phyloP scores from a whole-genome alignment of 805 yeast genomes.

The Cyberlindnera xylosilytica region DNA sequence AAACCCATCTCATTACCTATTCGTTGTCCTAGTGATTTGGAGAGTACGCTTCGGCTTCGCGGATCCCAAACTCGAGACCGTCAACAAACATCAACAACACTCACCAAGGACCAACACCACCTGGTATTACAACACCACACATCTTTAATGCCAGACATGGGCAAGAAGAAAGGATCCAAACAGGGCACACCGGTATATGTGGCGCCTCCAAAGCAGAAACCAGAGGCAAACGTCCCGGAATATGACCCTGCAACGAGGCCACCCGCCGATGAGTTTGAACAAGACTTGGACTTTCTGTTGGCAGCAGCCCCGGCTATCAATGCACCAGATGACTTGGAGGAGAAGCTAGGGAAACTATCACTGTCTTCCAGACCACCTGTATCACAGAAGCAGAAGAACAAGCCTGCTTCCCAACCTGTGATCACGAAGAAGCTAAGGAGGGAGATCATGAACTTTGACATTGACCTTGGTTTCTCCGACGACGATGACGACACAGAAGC shows the following conservation, averaged over 20 bases:
- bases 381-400: not conserved
- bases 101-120: no score
- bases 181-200: constrained; percentile 5
- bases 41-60: no score
- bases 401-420: not conserved
- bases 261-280: constrained; percentile 18
- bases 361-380: no score
- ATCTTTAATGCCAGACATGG: no score
- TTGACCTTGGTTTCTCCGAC: constrained; percentile 16
- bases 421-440: constrained; percentile 13
- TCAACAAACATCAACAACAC: no score
- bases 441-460: constrained; percentile 22
- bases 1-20: no score
- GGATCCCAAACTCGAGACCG: no score
- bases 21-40: no score
- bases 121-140: no score
- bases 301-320: not conserved
- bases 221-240: not conserved
- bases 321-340: no score
- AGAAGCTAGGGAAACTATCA: not conserved
- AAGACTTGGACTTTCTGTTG: constrained; percentile 19
- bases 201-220: constrained; percentile 8
- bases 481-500: constrained; percentile 6
- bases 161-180: constrained; percentile 8
- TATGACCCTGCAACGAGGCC: constrained; percentile 21